Base-by-base conservation (phyloP, 257 asterid genomes). In the Nemophila menziesii region DNA sequence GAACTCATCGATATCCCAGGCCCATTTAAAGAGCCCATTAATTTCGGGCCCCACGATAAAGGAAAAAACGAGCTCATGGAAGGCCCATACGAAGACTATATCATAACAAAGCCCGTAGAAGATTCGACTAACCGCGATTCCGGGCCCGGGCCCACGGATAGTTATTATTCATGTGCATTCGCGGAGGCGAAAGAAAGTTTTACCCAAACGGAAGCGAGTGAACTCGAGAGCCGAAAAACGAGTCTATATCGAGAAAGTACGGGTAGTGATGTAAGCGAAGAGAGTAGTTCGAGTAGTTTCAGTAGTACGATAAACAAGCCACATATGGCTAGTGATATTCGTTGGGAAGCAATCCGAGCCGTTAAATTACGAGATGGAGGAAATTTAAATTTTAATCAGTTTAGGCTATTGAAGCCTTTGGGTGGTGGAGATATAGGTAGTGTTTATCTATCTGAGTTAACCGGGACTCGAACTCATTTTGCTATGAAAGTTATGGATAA, bases 401-500 rank as follows among this genome's bases (percentile, higher is more conserved):
- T 76, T 38, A 72, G 73, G 39, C 68, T 76, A 48, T 44, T 72
- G 53, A 68, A 56, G 58, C 58, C 59, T 57, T 66, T 76, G 63
- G 85, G 85, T 6, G 48, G 78, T 68, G 85, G 85, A 21, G 85
- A 76, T 54, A 76, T 76, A 14, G 85, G 85, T 7, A 68, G 62
- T 39, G 85, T 76, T 40, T 68, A 72, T 63, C 63, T 76, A 41
- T 55, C 80, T 4, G 85, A 72, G 56, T 58, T 76, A 62, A 55
- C 65, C n/a, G 85, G 85, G 20, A 72, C 80, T 13, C 63, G 64
- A 60, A 53, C 66, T 60, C 65, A 57, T 64, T 76, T 76, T 76
- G 85, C 85, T 44, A 68, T 76, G 80, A 76, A 76, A 66, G 80
- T 76, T 63, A 76, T 76, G 85, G 68, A 76, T 44, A 76, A 76